These are phyloP conservation scores for Xylariaceae sp. DNA, from an alignment of 2,329 filamentous ascomycete species.

Conservation along the genomic window DNA sequence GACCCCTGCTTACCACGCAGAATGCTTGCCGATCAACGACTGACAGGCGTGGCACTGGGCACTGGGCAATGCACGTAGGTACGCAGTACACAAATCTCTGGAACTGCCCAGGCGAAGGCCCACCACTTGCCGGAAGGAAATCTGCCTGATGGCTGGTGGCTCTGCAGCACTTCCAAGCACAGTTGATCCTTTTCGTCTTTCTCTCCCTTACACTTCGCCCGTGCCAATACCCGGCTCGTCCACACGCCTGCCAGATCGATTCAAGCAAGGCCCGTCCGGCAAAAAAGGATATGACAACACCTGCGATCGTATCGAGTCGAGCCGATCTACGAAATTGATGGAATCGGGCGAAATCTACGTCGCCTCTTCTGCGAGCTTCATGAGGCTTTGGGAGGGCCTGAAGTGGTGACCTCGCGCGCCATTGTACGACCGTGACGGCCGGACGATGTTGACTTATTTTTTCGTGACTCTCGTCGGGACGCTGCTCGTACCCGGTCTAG, in stretches of 20 bases:
- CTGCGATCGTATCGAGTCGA: slow-evolving; percentile 3
- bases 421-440: slow-evolving; percentile 34
- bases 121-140: slow-evolving; percentile 19
- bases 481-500: slow-evolving; percentile 31
- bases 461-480: slow-evolving; percentile 32
- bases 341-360: slow-evolving; percentile 21
- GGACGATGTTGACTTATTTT: slow-evolving; percentile 35
- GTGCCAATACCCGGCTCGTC: slow-evolving; percentile 8
- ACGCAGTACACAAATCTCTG: slow-evolving; percentile 14
- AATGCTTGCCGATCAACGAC: slow-evolving; percentile 24
- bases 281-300: slow-evolving; percentile 11
- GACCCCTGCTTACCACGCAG: slow-evolving; percentile 16
- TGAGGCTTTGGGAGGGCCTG: slow-evolving; percentile 33
- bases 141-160: slow-evolving; percentile 17
- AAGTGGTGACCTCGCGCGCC: slow-evolving; percentile 33
- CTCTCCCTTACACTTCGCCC: slow-evolving; percentile 12
- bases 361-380: slow-evolving; percentile 27
- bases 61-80: too few relatives aligned
- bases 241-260: slow-evolving; percentile 9
- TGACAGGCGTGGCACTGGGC: slow-evolving; percentile 25
- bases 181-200: slow-evolving; percentile 5
- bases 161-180: background rate
- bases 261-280: slow-evolving; percentile 4
- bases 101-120: slow-evolving; percentile 24
- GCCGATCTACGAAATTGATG: slow-evolving; percentile 24